These are phyloP conservation scores for Aspergillus leporis DNA, from an alignment of 495 filamentous ascomycete species.

Conservation along the genomic window DNA sequence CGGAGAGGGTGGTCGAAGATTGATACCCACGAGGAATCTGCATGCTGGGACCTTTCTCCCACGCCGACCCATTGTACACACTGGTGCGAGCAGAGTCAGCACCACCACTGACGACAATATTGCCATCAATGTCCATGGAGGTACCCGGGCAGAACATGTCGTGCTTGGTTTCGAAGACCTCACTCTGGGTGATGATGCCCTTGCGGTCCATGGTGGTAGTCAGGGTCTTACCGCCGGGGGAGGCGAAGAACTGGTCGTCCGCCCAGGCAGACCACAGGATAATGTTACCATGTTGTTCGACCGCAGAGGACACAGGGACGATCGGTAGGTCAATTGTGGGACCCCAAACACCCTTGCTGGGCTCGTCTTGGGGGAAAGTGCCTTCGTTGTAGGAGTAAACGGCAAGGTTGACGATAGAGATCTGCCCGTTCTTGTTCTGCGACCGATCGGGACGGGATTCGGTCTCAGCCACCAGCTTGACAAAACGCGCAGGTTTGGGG, in stretches of 20 bases:
- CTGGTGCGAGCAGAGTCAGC: conserved; percentile 43
- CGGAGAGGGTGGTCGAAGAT: conserved; percentile 48
- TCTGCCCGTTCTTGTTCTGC: conserved; percentile 23
- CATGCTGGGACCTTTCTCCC: conserved; percentile 41
- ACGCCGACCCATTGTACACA: conserved; percentile 42
- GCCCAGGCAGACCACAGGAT: conserved; percentile 46
- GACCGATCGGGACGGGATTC: conserved; percentile 3
- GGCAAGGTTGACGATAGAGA: conserved; percentile 37
- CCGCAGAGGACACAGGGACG: conserved; percentile 44
- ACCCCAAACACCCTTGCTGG: conserved; percentile 39
- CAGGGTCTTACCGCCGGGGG: conserved; percentile 38
- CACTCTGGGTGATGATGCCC: conserved; percentile 34
- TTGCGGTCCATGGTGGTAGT: conserved; percentile 44
- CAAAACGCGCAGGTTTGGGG: conserved; percentile 37
- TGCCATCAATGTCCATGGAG: conserved; percentile 49
- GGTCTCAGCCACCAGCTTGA: conserved; percentile 36
- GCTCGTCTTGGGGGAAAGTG: not conserved
- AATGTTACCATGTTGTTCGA: conserved; percentile 40
- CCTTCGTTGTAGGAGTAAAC: conserved; percentile 23
- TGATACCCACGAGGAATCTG: conserved; percentile 58
- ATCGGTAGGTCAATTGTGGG: conserved; percentile 53
- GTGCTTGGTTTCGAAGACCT: conserved; percentile 48
- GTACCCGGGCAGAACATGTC: conserved; percentile 68
- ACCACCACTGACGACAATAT: conserved; percentile 56
- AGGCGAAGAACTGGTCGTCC: conserved; percentile 35